A percentile compares a stretch with the other conserved stretches of the same genome.
Conservation (phyloP, 495 filamentous ascomycete species). For the Pseudoneurospora amorphoporcata region DNA sequence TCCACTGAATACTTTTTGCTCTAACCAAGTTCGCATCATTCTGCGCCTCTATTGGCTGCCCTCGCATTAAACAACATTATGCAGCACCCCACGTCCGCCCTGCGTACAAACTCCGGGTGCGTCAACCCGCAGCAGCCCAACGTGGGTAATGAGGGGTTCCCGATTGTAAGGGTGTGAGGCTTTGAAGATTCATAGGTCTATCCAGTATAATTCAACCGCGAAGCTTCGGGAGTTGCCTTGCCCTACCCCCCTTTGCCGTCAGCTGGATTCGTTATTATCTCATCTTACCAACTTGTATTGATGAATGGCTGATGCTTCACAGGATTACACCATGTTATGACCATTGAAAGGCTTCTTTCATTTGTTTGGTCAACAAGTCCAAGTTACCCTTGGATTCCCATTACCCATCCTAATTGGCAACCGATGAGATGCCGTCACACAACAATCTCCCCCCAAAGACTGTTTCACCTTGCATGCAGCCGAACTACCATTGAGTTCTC, state of each 20-base stretch:
- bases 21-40: too few species aligned
- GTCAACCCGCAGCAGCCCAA: slow-evolving; percentile 26
- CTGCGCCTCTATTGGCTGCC: too few species aligned
- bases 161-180: slow-evolving; percentile 4
- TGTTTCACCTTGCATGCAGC: not conserved
- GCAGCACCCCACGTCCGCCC: not conserved
- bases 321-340: not conserved
- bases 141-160: slow-evolving; percentile 25
- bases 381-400: not conserved
- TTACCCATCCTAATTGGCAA: not conserved
- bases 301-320: not conserved
- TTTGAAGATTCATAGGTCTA: slow-evolving; percentile 4
- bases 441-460: not conserved
- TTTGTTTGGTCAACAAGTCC: not conserved
- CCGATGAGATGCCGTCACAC: not conserved
- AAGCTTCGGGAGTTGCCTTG: not conserved
- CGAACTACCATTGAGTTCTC: not conserved
- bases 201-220: not conserved
- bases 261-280: not conserved
- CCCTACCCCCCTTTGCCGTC: not conserved
- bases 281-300: not conserved
- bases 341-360: not conserved
- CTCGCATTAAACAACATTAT: not conserved
- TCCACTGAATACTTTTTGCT: too few species aligned
- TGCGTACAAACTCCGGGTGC: slow-evolving; percentile 2